Evolutionary conservation across 208 protist genomes (phyloP).

Genomic region (Crithidia brevicula): DNA sequence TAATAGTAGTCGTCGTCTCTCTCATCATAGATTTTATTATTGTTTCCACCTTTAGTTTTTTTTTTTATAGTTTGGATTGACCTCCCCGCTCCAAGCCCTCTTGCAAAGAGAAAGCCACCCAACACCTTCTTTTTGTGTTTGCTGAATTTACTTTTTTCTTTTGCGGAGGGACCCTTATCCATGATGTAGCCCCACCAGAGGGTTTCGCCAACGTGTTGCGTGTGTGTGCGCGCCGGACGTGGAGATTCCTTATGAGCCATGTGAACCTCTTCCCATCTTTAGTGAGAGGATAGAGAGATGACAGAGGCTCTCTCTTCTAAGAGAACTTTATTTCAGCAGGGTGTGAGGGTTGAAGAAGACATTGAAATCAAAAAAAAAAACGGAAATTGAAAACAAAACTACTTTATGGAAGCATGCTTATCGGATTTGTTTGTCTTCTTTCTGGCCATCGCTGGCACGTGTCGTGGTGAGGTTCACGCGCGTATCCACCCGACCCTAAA

Average conservation of each 20-base stretch:
- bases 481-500: no score
- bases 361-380: not conserved
- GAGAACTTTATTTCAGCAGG: not conserved
- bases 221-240: constrained; percentile 9
- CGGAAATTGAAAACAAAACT: not conserved
- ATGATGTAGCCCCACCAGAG: no score
- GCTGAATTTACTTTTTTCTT: not conserved
- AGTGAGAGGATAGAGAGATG: not conserved
- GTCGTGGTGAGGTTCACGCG: no score
- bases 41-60: constrained; percentile 14
- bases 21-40: constrained; percentile 19
- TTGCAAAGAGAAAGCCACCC: constrained; percentile 5
- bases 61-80: constrained; percentile 23
- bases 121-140: constrained; percentile 3
- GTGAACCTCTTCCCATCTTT: not conserved
- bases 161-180: not conserved
- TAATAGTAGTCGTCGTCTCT: not conserved
- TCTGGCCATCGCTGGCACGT: no score
- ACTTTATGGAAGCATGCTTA: no score
- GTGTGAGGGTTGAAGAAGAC: not conserved
- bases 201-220: not conserved
- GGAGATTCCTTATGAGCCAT: no score
- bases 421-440: no score
- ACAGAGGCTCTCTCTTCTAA: not conserved
- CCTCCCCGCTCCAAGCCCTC: not conserved